These are phyloP conservation scores for Ailanthus altissimus DNA, from an alignment of 345 rosid species.

Conservation along the genomic window DNA sequence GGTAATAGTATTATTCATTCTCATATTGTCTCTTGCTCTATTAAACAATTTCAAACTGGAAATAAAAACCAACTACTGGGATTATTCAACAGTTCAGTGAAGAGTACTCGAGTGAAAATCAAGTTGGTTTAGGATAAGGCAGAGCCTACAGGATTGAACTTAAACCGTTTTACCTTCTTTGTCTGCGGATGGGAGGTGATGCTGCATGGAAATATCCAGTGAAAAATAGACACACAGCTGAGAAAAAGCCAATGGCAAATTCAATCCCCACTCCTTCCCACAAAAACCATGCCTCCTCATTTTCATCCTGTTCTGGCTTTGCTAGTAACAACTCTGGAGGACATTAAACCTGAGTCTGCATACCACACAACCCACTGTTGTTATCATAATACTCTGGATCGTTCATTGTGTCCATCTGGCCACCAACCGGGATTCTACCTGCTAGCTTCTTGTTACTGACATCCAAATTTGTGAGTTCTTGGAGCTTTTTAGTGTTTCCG, in stretches of 20 bases:
- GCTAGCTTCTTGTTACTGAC: conserved; percentile 34
- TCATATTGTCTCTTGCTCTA: too few species aligned
- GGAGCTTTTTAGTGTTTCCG: conserved; percentile 27
- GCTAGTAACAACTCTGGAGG: conserved; percentile 15
- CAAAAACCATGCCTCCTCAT: conserved; percentile 10
- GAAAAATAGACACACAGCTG: neutral
- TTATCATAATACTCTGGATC: conserved; percentile 30
- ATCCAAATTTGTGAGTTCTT: conserved; percentile 28
- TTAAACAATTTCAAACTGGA: too few species aligned
- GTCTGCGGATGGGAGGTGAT: neutral
- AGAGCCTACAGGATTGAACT: neutral
- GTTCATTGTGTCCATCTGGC: conserved; percentile 38
- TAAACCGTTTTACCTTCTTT: neutral
- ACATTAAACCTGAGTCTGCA: conserved; percentile 34
- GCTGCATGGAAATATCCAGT: neutral
- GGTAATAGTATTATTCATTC: too few species aligned
- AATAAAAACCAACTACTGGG: too few species aligned
- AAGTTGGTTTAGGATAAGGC: neutral
- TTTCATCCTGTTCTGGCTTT: conserved; percentile 15
- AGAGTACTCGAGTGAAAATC: too few species aligned
- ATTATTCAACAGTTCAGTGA: too few species aligned
- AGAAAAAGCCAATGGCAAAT: conserved; percentile 12
- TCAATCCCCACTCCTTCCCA: conserved; percentile 21
- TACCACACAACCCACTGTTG: conserved; percentile 35
- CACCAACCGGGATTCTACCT: conserved; percentile 40